Evolutionary conservation across 129 eudicot genomes (phyloP).

Genomic region (Saussurea involucrata): DNA sequence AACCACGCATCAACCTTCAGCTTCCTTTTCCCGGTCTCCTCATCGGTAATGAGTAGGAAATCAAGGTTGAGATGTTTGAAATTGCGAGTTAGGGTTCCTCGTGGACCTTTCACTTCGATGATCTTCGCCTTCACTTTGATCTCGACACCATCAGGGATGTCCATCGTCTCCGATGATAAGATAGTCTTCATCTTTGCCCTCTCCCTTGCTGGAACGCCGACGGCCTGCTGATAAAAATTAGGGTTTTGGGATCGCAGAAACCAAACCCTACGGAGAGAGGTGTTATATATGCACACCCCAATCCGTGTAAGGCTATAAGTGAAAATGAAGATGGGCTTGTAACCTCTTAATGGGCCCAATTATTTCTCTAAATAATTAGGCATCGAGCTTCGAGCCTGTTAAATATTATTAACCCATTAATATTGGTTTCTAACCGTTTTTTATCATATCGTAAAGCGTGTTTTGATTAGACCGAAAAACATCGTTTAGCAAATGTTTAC

Average conservation of each 20-base stretch:
- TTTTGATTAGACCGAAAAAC: too few species aligned
- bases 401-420: background rate
- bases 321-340: constrained; percentile 13
- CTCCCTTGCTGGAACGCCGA: background rate
- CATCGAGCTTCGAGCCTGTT: background rate
- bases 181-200: constrained; percentile 43
- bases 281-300: background rate
- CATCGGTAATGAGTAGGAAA: constrained; percentile 29
- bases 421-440: background rate
- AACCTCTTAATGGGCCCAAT: background rate
- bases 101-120: constrained; percentile 35
- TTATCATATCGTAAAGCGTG: background rate
- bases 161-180: constrained; percentile 55
- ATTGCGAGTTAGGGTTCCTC: constrained; percentile 38
- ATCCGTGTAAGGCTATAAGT: background rate
- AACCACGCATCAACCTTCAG: constrained; percentile 40
- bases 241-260: constrained; percentile 18
- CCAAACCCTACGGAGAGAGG: background rate
- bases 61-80: constrained; percentile 39
- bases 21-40: constrained; percentile 34
- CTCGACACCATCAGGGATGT: constrained; percentile 49
- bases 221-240: constrained; percentile 5
- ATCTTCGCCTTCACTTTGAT: constrained; percentile 47
- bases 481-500: too few species aligned
- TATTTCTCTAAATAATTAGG: background rate